A percentile compares a stretch with the other conserved stretches of the same genome.
phyloP scores from a whole-genome alignment of 2,329 filamentous ascomycete genomes.

The Acrodontium crateriforme region DNA sequence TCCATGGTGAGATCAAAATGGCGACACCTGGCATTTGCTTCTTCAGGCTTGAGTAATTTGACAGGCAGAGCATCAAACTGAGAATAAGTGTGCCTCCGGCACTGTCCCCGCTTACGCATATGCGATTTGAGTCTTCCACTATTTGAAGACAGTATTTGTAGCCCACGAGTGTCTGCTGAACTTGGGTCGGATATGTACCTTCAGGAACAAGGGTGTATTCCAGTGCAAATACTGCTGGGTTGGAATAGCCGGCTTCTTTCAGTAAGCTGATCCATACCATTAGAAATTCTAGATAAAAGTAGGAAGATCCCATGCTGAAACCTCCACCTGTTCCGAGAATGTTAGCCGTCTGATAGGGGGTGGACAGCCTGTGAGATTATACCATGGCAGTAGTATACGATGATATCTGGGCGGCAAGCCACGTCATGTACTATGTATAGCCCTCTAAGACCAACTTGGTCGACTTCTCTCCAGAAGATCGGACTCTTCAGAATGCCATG shows the following conservation, averaged over 20 bases:
- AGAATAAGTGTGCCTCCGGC: constrained; percentile 64
- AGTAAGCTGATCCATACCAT: constrained; percentile 57
- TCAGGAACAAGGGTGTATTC: constrained; percentile 74
- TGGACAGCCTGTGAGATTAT: constrained; percentile 4
- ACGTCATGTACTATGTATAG: constrained; percentile 56
- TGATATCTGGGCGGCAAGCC: constrained; percentile 51
- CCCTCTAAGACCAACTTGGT: constrained; percentile 39
- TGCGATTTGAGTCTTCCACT: constrained; percentile 42
- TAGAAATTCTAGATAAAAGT: constrained; percentile 78
- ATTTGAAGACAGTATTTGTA: constrained; percentile 56
- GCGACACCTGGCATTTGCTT: constrained; percentile 45
- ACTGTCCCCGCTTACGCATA: constrained; percentile 66
- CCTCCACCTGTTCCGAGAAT: constrained; percentile 51
- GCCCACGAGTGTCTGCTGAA: constrained; percentile 54
- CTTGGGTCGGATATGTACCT: constrained; percentile 56
- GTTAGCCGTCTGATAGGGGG: not conserved
- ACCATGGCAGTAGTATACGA: constrained; percentile 76
- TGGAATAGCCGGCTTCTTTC: constrained; percentile 49
- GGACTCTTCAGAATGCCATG: constrained; percentile 53
- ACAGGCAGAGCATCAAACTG: constrained; percentile 56
- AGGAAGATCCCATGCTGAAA: constrained; percentile 67
- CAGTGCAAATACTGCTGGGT: constrained; percentile 65
- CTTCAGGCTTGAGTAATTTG: constrained; percentile 31
- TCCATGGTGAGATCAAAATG: constrained; percentile 69
- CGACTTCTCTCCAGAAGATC: constrained; percentile 49